Conservation (phyloP, 306 rosid genomes). For the Oxytropis ochrocephala region DNA sequence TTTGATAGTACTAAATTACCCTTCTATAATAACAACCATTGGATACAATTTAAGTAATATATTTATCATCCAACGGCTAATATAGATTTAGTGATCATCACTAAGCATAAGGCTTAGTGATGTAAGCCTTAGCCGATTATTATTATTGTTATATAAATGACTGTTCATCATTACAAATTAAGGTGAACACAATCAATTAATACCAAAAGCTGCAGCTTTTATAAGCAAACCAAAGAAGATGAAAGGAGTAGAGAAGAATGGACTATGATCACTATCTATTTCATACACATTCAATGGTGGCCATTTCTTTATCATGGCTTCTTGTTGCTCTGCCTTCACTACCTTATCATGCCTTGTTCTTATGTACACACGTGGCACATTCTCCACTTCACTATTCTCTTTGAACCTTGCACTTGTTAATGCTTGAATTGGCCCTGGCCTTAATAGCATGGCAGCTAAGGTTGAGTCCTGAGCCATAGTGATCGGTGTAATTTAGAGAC, state of each 20-base stretch:
- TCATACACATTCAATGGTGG: constrained; percentile 53
- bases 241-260: constrained; percentile 79
- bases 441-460: constrained; percentile 64
- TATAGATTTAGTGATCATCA: too few relatives aligned
- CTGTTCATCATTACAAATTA: too few relatives aligned
- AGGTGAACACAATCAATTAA: too few relatives aligned
- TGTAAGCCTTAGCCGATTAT: too few relatives aligned
- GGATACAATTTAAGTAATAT: too few relatives aligned
- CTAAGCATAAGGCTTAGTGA: too few relatives aligned
- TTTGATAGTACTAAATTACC: too few relatives aligned
- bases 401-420: constrained; percentile 42
- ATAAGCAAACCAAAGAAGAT: constrained; percentile 68
- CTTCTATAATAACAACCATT: too few relatives aligned
- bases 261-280: constrained; percentile 75
- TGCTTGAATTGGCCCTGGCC: constrained; percentile 72
- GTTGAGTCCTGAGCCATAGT: constrained; percentile 55
- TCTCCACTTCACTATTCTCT: constrained; percentile 29
- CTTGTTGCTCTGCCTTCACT: constrained; percentile 69
- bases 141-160: too few relatives aligned
- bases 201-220: constrained; percentile 45
- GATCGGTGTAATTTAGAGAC: too few relatives aligned
- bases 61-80: too few relatives aligned
- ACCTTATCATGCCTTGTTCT: constrained; percentile 62
- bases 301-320: constrained; percentile 78
- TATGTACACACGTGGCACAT: constrained; percentile 61